Evolutionary conservation across 2,329 filamentous ascomycete species (phyloP), one percentile per base, ranked within the genome.

Genomic region (Aspergillus sp.): DNA sequence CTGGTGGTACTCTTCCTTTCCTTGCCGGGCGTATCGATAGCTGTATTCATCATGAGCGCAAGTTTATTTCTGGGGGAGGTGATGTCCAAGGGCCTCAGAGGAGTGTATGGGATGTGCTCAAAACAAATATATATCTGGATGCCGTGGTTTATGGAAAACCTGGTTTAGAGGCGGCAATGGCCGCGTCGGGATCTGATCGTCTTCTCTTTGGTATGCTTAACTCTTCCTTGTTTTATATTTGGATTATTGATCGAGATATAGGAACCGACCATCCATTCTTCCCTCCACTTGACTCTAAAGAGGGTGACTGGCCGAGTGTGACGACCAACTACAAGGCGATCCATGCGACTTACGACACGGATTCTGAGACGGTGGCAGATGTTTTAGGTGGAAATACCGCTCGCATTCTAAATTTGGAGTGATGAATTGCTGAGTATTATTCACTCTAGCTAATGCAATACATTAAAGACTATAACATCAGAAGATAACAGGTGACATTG

Each of bases 21-120:
- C 79, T 97, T 2, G 93, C 92, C 0, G 93, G 93, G 0, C 81
- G 93, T 27, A 91, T 96, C 52, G 91, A 96, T 75, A 93, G 89
- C 69, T 96, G 92, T 70, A 86, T 96, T 53, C 74, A 86, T 57
- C 93, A 96, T 75, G 92, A 96, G 69, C 88, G 85, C 0, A 86
- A 91, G 69, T 81, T 96, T 40, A 84, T 88, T 55, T 79, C 81
- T 1, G 82, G 86, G 59, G 88, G 87, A 9, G 87, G 58, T 67
- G 83, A 70, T 83, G 57, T 86, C 80, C 85, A 75, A 81, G 77
- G 81, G 79, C 77, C 89, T 37, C 78, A 78, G 65, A 77, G 82
- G 55, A 80, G 79, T 55, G 73, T 89, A 0, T 88, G 86, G 86
- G 85, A 88, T 65, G 77, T 89, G 3, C 62, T 89, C 63, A 84